Evolutionary conservation across 352 stramenopile genomes (phyloP).

Genomic region (Halophytophthora batemanensis): DNA sequence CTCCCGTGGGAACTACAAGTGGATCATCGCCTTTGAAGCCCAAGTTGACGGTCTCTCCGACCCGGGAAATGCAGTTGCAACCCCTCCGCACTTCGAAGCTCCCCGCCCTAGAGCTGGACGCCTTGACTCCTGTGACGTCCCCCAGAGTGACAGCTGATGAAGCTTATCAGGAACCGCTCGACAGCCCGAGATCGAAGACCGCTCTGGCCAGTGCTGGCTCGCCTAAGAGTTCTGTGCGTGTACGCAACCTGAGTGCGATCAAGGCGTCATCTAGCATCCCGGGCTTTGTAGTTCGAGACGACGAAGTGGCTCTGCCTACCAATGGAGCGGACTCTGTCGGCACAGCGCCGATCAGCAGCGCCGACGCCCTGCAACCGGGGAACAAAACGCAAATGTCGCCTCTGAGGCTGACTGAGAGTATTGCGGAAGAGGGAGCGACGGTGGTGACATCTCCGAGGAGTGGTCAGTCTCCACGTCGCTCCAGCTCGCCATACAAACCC

Average conservation of each 20-base stretch:
- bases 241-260: neutral
- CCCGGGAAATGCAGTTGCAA: neutral
- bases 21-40: no score
- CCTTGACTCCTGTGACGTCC: slow-evolving; percentile 5
- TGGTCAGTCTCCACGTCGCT: no score
- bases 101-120: slow-evolving; percentile 12
- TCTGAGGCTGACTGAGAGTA: no score
- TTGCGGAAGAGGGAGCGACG: neutral
- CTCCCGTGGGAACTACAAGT: no score
- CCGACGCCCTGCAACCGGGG: no score
- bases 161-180: slow-evolving; percentile 1
- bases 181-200: neutral
- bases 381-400: no score
- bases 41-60: neutral
- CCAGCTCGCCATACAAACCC: neutral
- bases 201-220: slow-evolving; percentile 3
- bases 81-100: slow-evolving; percentile 12
- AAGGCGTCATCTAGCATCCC: slow-evolving; percentile 2
- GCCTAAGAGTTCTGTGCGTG: neutral
- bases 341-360: no score
- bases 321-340: neutral
- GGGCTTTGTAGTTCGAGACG: neutral
- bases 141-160: neutral
- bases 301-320: neutral
- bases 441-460: slow-evolving; percentile 1